Conservation (phyloP, 2,329 filamentous ascomycete species). For the Talaromyces sp. region DNA sequence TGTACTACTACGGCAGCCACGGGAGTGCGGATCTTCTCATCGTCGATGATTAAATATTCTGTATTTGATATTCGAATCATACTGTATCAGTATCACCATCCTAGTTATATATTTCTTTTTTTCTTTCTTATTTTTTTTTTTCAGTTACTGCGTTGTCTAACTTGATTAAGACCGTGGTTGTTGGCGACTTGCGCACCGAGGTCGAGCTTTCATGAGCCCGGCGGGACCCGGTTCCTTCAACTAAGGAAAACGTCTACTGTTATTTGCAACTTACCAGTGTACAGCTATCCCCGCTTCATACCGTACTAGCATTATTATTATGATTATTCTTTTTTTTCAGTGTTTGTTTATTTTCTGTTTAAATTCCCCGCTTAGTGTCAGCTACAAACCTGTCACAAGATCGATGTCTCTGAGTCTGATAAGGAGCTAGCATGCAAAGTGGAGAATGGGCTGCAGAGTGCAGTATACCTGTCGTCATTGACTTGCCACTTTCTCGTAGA, state of each 20-base stretch:
- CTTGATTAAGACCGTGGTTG: neutral
- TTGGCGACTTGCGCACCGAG: neutral
- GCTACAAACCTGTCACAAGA: neutral
- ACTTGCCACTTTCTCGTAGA: neutral
- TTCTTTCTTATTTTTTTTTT: neutral
- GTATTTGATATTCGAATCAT: neutral
- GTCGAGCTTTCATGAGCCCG: neutral
- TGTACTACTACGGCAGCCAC: neutral
- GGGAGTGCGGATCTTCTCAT: neutral
- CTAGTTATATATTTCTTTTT: neutral
- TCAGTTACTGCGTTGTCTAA: neutral
- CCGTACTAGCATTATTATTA: neutral
- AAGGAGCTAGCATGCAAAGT: neutral
- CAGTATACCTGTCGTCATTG: neutral
- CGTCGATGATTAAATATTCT: neutral
- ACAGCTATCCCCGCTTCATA: neutral
- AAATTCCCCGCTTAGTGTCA: neutral
- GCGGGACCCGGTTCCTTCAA: neutral
- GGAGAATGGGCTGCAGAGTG: neutral
- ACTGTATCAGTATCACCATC: neutral
- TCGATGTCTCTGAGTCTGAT: neutral
- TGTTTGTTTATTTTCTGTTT: neutral
- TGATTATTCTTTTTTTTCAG: neutral
- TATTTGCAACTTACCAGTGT: neutral
- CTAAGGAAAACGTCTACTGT: neutral